phyloP scores from a whole-genome alignment of 768 basidiomycete genomes.

The Phlegmacium glaucopus region DNA sequence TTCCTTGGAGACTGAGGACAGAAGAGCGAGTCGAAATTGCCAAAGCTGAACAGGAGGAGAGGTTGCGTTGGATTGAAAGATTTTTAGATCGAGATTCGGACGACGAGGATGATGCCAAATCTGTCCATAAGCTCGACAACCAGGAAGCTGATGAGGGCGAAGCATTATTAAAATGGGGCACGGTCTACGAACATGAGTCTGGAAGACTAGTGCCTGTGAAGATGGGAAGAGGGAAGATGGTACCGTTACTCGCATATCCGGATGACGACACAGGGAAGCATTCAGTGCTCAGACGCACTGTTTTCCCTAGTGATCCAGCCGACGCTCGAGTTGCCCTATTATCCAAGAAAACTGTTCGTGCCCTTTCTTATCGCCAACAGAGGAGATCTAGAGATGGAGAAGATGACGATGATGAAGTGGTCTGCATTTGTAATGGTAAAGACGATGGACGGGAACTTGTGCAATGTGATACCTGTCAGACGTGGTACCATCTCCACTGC shows the following conservation, averaged over 20 bases:
- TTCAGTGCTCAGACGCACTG: constrained; percentile 21
- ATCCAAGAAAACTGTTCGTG: constrained; percentile 67
- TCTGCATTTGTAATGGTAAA: constrained; percentile 64
- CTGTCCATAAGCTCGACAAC: constrained; percentile 8
- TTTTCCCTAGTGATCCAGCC: constrained; percentile 65
- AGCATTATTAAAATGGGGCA: constrained; percentile 23
- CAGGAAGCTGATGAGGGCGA: constrained; percentile 27
- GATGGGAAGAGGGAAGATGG: constrained; percentile 58
- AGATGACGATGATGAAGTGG: constrained; percentile 41
- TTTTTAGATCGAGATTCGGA: constrained; percentile 77
- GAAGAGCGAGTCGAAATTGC: constrained; percentile 50
- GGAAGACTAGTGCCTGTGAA: constrained; percentile 27
- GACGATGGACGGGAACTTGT: constrained; percentile 77
- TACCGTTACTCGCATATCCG: constrained; percentile 46
- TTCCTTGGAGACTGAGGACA: constrained; percentile 72
- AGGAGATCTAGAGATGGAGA: constrained; percentile 32
- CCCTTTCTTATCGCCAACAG: constrained; percentile 52
- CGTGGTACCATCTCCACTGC: constrained; percentile 81
- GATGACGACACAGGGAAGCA: constrained; percentile 18
- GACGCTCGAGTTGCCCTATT: constrained; percentile 73
- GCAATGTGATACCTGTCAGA: constrained; percentile 77
- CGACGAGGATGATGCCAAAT: constrained; percentile 44
- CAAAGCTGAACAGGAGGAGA: constrained; percentile 55
- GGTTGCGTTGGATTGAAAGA: constrained; percentile 60
- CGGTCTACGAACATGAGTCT: constrained; percentile 25